Evolutionary conservation across 768 basidiomycete species (phyloP), one percentile per base, ranked within the genome.

Genomic region (Trametes elegans): DNA sequence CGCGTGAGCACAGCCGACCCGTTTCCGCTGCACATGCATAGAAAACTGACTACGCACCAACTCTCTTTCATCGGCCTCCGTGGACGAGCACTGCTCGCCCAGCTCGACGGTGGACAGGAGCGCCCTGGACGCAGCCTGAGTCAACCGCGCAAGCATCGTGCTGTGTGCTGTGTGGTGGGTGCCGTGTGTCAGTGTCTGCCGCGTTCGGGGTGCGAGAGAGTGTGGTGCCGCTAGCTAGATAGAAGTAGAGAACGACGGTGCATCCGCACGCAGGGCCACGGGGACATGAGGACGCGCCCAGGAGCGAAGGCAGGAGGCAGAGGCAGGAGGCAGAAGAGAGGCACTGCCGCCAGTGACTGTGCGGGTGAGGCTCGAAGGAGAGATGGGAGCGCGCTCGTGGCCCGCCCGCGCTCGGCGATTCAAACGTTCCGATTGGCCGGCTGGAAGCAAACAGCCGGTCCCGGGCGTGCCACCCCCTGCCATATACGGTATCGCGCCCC

Each of bases 201-300:
- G 26, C 26, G 8, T 40, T 16, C 0, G 50, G 21, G 44, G 38
- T 9, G 39, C 29, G 21, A 16, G 36, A 34, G 19, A 19, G n/a
- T 28, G 29, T 18, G 31, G 36, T 18, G 35, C 31, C 34, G 52
- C 43, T 49, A 59, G 53, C 57, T 59, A 1, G 32, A 24, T n/a
- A 43, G 21, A 16, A 10, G 23, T 26, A 35, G 36, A 54, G 32
- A 52, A 58, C 48, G 52, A 58, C 52, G 43, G 36, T 26, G 31
- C 57, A 59, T 59, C 52, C 50, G 57, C 57, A 49, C 34, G 39
- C n/a, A 38, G 53, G 57, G 57, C 52, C 27, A 31, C 42, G 46
- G 21, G 26, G 8, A 50, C 57, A 59, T 59, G 57, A 54, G 44
- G 52, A 49, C 24, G n/a, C 43, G 52, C 42, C 36, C 52, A 45